Base-by-base conservation (phyloP, 495 filamentous ascomycete genomes). In the Sordaria brevicollis region DNA sequence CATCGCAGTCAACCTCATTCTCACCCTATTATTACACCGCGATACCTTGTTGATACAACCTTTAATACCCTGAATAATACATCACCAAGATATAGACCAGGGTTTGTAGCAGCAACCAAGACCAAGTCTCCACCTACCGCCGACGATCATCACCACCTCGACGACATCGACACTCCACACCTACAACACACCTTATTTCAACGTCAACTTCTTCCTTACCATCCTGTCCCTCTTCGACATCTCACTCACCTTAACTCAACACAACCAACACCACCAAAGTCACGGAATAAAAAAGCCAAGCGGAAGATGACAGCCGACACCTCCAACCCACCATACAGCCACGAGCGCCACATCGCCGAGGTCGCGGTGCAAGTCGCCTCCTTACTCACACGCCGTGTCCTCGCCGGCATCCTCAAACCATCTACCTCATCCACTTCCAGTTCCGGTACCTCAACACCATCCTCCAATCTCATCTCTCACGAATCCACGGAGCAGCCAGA, bases 291-390 rank as follows among this genome's bases (percentile, higher is more conserved):
- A 7, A 29, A 57, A 11, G 1, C 21, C 49, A 57, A 29, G n/a
- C n/a, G n/a, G 3, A 43, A 43, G 25, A 62, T 62, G 49, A 31
- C 49, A 62, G 49, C 49, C 25, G 5, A 62, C 49, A 66, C 13
- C 19, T 68, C 31, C 41, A 49, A 19, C 15, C 21, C 33, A 66
- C 68, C 71, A 57, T 85, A 83, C 78, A 71, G 75, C 71, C 80
- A 79, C 73, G 86, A 88, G 74, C 80, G 83, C 4, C 74, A 81
- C 36, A 76, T 87, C 39, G 86, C 84, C 41, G 78, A 81, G 66
- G 79, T 86, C 25, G 80, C 86, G 29, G 85, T 88, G 11, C 86
- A 87, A 68, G 80, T 84, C 73, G 86, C 85, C 36, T 76, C 84
- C n/a, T 73, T 85, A 38, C 71, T 86, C 19, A 88, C 86, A 10